Evolutionary conservation across 257 asterid species (phyloP).

Genomic region (Capsicum rhomboideum): DNA sequence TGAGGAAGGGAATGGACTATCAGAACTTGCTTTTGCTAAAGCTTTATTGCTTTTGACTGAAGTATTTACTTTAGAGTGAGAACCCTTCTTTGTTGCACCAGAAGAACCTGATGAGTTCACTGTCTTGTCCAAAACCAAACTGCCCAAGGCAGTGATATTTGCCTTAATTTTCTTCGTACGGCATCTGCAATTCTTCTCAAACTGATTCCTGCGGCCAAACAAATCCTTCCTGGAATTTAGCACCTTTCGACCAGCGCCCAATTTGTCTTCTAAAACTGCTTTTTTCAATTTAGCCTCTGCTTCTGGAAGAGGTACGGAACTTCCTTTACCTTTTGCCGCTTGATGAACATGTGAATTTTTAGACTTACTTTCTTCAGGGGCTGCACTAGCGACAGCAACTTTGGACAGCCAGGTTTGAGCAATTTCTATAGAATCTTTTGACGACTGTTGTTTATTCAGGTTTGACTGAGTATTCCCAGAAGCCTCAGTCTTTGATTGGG

Average conservation of each 20-base stretch:
- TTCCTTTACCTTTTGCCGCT: slow-evolving; percentile 16
- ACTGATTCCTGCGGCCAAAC: slow-evolving; percentile 55
- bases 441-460: slow-evolving; percentile 11
- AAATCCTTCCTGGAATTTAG: slow-evolving; percentile 45
- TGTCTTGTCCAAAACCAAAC: slow-evolving; percentile 54
- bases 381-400: slow-evolving; percentile 11
- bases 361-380: slow-evolving; percentile 12
- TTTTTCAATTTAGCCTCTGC: slow-evolving; percentile 24
- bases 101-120: slow-evolving; percentile 37
- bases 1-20: slow-evolving; percentile 11
- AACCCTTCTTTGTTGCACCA: slow-evolving; percentile 23
- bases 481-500: slow-evolving; percentile 16
- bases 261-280: slow-evolving; percentile 31
- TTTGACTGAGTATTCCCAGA: slow-evolving; percentile 16
- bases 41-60: slow-evolving; percentile 17
- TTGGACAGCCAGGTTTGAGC: slow-evolving; percentile 22
- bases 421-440: slow-evolving; percentile 3
- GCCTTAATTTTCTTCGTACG: slow-evolving; percentile 63
- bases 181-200: slow-evolving; percentile 56
- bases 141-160: slow-evolving; percentile 57
- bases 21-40: slow-evolving; percentile 15
- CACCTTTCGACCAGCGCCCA: slow-evolving; percentile 26
- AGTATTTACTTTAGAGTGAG: slow-evolving; percentile 22
- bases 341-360: slow-evolving; percentile 10
- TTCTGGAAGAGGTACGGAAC: slow-evolving; percentile 26